A percentile compares a stretch with the other conserved stretches of the same genome.
These are phyloP conservation scores for Alternaria conjuncta DNA, from an alignment of 2,329 filamentous ascomycete genomes.

Conservation along the genomic window DNA sequence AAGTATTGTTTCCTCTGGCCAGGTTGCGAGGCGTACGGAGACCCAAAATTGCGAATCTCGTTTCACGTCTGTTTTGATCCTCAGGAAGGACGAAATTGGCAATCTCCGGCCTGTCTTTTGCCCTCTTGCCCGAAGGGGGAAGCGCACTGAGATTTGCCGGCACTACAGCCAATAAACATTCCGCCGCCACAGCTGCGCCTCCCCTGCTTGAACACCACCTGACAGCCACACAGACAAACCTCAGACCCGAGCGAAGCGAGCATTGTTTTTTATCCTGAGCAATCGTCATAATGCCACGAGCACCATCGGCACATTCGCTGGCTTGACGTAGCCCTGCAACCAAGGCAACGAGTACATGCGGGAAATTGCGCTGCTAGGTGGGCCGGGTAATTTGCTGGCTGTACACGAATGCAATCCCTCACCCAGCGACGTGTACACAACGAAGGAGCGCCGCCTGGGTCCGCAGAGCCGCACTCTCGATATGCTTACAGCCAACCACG, in stretches of 20 bases:
- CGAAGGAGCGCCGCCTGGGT: slow-evolving; percentile 1
- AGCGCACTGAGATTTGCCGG: slow-evolving; percentile 1
- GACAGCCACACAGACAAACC: slow-evolving; percentile 6
- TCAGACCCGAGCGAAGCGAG: slow-evolving; percentile 10
- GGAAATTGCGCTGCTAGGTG: slow-evolving; percentile 12
- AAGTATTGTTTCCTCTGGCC: slow-evolving; percentile 8
- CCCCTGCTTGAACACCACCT: slow-evolving; percentile 5
- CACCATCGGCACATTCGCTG: not conserved
- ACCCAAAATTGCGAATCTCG: slow-evolving; percentile 21
- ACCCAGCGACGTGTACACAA: slow-evolving; percentile 1
- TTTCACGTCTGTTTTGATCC: slow-evolving; percentile 17
- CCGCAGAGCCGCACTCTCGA: slow-evolving; percentile 17
- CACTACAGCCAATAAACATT: slow-evolving; percentile 10
- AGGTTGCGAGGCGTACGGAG: slow-evolving; percentile 6
- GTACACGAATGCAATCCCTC: not conserved
- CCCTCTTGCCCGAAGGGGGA: slow-evolving; percentile 1
- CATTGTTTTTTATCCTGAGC: slow-evolving; percentile 3
- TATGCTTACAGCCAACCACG: slow-evolving; percentile 9
- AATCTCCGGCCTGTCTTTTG: slow-evolving; percentile 13
- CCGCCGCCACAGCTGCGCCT: slow-evolving; percentile 14
- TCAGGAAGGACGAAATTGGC: slow-evolving; percentile 15
- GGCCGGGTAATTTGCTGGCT: slow-evolving; percentile 9
- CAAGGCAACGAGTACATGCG: slow-evolving; percentile 2
- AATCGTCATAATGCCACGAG: slow-evolving; percentile 4
- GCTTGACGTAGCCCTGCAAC: slow-evolving; percentile 12